A percentile compares a stretch with the other conserved stretches of the same genome.
Evolutionary conservation across 768 basidiomycete genomes (phyloP).

Genomic region (Multifurca ochricompacta): DNA sequence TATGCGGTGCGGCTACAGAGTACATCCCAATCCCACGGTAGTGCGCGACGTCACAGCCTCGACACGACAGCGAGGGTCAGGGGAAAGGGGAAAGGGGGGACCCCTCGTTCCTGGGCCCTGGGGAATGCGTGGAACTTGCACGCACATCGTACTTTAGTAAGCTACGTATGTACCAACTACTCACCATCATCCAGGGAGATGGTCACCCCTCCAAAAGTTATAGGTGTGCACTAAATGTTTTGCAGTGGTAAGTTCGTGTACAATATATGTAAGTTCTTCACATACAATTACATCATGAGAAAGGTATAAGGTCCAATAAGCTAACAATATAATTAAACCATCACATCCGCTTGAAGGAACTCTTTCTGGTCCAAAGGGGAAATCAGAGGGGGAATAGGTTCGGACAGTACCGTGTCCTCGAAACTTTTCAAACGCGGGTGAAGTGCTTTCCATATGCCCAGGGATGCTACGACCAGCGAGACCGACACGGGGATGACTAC

Average conservation of each 20-base stretch:
- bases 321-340: background rate
- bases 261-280: background rate
- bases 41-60: too few relatives aligned
- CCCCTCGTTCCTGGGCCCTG: too few relatives aligned
- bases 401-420: background rate
- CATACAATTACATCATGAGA: background rate
- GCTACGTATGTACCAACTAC: too few relatives aligned
- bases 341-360: background rate
- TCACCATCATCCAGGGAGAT: too few relatives aligned
- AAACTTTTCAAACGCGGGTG: background rate
- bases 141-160: too few relatives aligned
- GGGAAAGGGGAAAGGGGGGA: too few relatives aligned
- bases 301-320: background rate
- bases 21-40: too few relatives aligned
- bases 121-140: too few relatives aligned
- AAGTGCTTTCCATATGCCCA: constrained; percentile 2
- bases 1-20: too few relatives aligned
- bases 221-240: too few relatives aligned
- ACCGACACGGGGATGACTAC: background rate
- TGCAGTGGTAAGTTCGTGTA: background rate
- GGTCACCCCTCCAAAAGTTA: too few relatives aligned
- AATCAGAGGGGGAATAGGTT: background rate
- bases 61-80: too few relatives aligned
- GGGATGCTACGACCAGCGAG: background rate
- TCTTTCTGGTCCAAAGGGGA: background rate